These are phyloP conservation scores for Talaromyces sp. DNA, from an alignment of 2,329 filamentous ascomycete species.

Conservation along the genomic window DNA sequence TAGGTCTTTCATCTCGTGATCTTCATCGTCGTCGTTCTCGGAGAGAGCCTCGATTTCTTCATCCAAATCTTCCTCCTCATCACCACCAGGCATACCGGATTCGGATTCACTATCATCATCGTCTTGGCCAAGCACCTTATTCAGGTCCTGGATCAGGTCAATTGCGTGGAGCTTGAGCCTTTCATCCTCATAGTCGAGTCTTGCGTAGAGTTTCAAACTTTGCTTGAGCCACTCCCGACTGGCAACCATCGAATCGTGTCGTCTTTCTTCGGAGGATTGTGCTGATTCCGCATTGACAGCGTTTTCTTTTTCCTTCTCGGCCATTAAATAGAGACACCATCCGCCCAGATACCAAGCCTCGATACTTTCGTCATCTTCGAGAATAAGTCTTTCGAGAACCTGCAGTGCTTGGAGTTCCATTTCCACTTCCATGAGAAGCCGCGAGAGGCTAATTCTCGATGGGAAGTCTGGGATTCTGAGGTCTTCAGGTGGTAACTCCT, in stretches of 20 bases:
- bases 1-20: conserved; percentile 52
- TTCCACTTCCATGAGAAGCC: conserved; percentile 83
- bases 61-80: conserved; percentile 33
- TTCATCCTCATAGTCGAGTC: conserved; percentile 67
- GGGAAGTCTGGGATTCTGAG: conserved; percentile 77
- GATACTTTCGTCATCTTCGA: conserved; percentile 88
- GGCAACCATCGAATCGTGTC: conserved; percentile 62
- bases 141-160: conserved; percentile 49
- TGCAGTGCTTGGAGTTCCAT: conserved; percentile 80
- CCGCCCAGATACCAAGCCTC: conserved; percentile 97
- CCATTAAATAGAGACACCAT: conserved; percentile 77
- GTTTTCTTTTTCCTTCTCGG: conserved; percentile 41
- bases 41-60: conserved; percentile 54
- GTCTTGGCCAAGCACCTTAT: conserved; percentile 59
- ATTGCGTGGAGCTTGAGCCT: conserved; percentile 39
- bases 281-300: conserved; percentile 27
- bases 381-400: conserved; percentile 75
- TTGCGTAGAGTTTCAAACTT: conserved; percentile 71
- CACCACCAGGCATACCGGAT: conserved; percentile 50
- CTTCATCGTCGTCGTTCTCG: conserved; percentile 37
- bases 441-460: conserved; percentile 73
- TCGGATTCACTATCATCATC: conserved; percentile 53
- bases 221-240: conserved; percentile 79
- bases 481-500: conserved; percentile 66
- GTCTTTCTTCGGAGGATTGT: conserved; percentile 44